Conservation (phyloP, 345 rosid genomes). For the Toxicodendron radicans region DNA sequence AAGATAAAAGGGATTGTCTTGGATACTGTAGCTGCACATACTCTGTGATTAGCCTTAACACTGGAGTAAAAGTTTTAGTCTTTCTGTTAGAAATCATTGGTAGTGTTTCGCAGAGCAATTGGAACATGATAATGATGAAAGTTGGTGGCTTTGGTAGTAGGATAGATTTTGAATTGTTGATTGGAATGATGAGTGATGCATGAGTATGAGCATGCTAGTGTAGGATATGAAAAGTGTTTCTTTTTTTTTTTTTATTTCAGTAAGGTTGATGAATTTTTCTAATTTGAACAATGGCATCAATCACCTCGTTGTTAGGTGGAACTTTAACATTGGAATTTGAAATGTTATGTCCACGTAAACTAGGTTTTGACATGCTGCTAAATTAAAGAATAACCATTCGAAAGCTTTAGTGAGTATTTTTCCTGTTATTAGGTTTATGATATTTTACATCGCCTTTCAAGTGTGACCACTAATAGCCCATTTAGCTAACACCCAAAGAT, state of each 20-base stretch:
- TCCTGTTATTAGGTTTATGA: no score
- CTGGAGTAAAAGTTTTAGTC: not conserved
- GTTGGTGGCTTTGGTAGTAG: not conserved
- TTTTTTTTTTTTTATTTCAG: not conserved
- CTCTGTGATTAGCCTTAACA: not conserved
- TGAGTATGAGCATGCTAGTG: not conserved
- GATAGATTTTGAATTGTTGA: not conserved
- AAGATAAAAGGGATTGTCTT: not conserved
- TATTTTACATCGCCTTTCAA: no score
- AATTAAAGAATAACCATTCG: no score
- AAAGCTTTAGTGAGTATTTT: no score
- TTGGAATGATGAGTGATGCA: not conserved
- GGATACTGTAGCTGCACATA: not conserved
- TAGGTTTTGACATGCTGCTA: not conserved
- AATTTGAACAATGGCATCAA: not conserved
- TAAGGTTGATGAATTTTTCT: not conserved
- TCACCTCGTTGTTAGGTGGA: not conserved
- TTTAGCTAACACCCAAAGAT: no score
- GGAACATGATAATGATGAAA: not conserved
- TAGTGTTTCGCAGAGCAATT: not conserved
- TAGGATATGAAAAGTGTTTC: not conserved
- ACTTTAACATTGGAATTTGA: not conserved
- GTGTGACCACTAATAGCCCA: no score
- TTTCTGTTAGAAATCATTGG: not conserved
- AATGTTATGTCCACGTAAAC: not conserved